Percentiles rank a stretch among this genome's conserved stretches.
Conservation (phyloP, 257 asterid species). For the Rauvolfia tetraphylla region DNA sequence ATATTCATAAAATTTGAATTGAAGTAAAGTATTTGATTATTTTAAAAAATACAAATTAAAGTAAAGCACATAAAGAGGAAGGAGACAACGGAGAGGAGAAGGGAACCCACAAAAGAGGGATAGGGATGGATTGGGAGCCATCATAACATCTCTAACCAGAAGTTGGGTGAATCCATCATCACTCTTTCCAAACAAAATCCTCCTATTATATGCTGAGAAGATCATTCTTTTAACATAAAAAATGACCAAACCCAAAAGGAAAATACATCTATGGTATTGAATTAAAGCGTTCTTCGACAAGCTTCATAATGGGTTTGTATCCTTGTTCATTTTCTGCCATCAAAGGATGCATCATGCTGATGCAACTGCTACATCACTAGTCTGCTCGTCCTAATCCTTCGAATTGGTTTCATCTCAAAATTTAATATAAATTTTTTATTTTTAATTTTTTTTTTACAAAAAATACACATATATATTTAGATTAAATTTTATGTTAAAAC, state of each 20-base stretch:
- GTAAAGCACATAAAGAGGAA: neutral
- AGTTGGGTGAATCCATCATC: slow-evolving; percentile 14
- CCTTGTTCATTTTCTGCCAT: slow-evolving; percentile 9
- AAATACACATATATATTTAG: no score
- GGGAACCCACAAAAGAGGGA: slow-evolving; percentile 1
- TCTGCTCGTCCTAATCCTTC: slow-evolving; percentile 1
- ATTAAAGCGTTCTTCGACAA: slow-evolving; percentile 7
- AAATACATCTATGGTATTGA: neutral
- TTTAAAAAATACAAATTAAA: neutral
- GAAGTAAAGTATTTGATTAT: neutral
- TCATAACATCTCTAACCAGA: slow-evolving; percentile 13
- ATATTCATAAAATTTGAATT: neutral
- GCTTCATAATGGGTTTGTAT: slow-evolving; percentile 11
- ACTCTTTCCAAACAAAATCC: slow-evolving; percentile 8
- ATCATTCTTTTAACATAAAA: neutral
- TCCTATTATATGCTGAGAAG: neutral
- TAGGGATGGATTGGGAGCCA: slow-evolving; percentile 3
- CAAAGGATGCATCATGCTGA: slow-evolving; percentile 20
- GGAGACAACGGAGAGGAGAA: neutral
- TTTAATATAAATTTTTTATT: no score
- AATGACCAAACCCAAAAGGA: neutral
- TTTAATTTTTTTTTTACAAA: no score
- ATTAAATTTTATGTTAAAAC: no score
- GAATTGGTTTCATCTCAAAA: no score
- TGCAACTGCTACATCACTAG: slow-evolving; percentile 19